These are phyloP conservation scores for Suhomyces bokatorum DNA, from an alignment of 1,139 yeast genomes.

Conservation along the genomic window DNA sequence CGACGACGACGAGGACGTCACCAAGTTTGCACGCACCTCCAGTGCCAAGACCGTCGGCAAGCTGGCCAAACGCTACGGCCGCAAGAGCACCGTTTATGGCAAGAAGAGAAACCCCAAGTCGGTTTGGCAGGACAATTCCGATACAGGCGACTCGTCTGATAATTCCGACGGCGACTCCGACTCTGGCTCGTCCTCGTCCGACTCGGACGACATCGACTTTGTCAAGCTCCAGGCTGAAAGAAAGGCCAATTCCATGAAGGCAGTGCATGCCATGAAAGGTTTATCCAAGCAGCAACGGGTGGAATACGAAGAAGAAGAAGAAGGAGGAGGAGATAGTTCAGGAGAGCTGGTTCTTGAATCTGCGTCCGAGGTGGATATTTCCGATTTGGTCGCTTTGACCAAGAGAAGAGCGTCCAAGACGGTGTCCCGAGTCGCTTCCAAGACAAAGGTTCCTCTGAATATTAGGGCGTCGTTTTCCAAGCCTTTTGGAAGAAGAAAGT, in stretches of 20 bases:
- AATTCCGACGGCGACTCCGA: slow-evolving; percentile 35
- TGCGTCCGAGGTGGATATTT: slow-evolving; percentile 14
- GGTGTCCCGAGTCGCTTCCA: slow-evolving; percentile 1
- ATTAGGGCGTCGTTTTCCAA: slow-evolving; percentile 24
- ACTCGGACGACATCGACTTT: slow-evolving; percentile 69
- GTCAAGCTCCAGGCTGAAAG: slow-evolving; percentile 68
- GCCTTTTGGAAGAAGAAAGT: slow-evolving; percentile 40
- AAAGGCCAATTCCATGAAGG: slow-evolving; percentile 55
- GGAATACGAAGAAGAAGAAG: slow-evolving; percentile 5
- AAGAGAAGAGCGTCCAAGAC: slow-evolving; percentile 7
- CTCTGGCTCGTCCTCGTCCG: slow-evolving; percentile 51
- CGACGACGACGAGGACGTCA: slow-evolving; percentile 37
- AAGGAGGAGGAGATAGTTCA: too few species aligned
- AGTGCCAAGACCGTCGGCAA: slow-evolving; percentile 11
- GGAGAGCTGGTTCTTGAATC: slow-evolving; percentile 12
- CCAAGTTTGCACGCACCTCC: slow-evolving; percentile 10
- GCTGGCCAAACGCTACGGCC: slow-evolving; percentile 6
- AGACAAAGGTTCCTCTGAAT: slow-evolving; percentile 8
- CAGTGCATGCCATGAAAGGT: slow-evolving; percentile 47
- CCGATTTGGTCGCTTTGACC: slow-evolving; percentile 14
- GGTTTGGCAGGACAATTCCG: slow-evolving; percentile 28
- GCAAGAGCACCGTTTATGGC: slow-evolving; percentile 15
- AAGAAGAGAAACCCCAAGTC: slow-evolving; percentile 29
- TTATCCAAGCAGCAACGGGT: slow-evolving; percentile 16
- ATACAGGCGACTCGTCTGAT: slow-evolving; percentile 12